Evolutionary conservation across 176 grass and related monocot genomes (phyloP).

Genomic region (Triticum monococcum): DNA sequence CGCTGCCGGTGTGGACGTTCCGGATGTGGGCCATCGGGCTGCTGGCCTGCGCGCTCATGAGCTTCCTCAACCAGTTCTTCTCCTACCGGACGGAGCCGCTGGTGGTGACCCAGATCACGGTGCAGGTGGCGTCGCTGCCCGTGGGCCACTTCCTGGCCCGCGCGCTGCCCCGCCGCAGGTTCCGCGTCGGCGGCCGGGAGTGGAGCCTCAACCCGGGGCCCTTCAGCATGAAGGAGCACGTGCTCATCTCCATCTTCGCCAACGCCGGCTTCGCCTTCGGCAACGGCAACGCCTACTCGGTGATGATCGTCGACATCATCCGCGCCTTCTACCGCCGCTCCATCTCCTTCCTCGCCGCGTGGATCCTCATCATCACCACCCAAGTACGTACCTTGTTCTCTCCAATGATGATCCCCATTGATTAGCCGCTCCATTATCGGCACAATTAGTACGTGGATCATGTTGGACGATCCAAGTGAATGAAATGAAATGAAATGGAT

Average conservation of each 20-base stretch:
- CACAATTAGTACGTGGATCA: too few species aligned
- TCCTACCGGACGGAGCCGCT: conserved; percentile 80
- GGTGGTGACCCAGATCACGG: conserved; percentile 78
- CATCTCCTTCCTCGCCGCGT: conserved; percentile 66
- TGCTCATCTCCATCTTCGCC: conserved; percentile 97
- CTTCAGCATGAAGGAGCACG: conserved; percentile 98
- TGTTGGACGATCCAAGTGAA: too few species aligned
- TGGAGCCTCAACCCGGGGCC: conserved; percentile 85
- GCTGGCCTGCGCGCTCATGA: conserved; percentile 55
- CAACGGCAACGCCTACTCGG: conserved; percentile 64
- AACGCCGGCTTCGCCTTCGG: conserved; percentile 86
- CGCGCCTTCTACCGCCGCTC: conserved; percentile 61
- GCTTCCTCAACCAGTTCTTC: conserved; percentile 98
- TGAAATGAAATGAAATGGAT: too few species aligned
- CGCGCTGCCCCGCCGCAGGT: conserved; percentile 37
- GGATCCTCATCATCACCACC: conserved; percentile 86
- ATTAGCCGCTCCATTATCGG: background rate
- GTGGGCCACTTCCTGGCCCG: conserved; percentile 71
- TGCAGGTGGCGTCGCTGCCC: conserved; percentile 84
- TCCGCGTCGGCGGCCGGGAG: conserved; percentile 41
- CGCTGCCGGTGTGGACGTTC: conserved; percentile 91
- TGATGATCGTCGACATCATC: conserved; percentile 74
- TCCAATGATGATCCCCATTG: too few species aligned
- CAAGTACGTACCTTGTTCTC: conserved; percentile 37
- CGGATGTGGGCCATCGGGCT: conserved; percentile 82